Conservation (phyloP, 306 rosid genomes). For the Lupinus albus region DNA sequence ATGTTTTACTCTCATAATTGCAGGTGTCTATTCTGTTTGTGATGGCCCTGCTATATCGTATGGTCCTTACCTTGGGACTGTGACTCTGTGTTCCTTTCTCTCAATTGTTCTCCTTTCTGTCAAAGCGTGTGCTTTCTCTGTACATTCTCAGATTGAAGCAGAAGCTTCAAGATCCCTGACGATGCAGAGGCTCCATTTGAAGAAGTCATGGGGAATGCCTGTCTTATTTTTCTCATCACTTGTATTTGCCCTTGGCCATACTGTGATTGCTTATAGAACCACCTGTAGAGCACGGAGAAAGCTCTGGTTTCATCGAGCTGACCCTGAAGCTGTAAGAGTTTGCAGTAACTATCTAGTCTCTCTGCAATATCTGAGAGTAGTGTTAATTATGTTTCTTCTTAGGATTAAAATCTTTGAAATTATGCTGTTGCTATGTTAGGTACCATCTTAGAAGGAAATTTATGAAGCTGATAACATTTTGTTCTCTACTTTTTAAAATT, state of each 20-base stretch:
- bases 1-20: conserved; percentile 24
- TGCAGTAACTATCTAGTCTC: background rate
- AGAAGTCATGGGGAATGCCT: conserved; percentile 99
- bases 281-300: conserved; percentile 96
- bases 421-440: conserved; percentile 19
- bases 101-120: conserved; percentile 83
- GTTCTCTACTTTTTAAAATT: no score
- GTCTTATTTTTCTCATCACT: conserved; percentile 88
- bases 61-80: conserved; percentile 98
- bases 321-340: conserved; percentile 82
- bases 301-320: conserved; percentile 83
- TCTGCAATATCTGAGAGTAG: background rate
- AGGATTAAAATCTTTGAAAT: conserved; percentile 21
- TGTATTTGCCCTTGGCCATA: conserved; percentile 94
- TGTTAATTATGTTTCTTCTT: conserved; percentile 16
- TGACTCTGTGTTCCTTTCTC: conserved; percentile 70
- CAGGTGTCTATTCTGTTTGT: conserved; percentile 92
- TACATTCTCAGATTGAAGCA: conserved; percentile 82
- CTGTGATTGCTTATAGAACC: conserved; percentile 92
- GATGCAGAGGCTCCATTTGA: conserved; percentile 77
- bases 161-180: conserved; percentile 78
- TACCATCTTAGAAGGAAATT: conserved; percentile 1
- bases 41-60: conserved; percentile 88
- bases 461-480: conserved; percentile 2
- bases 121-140: conserved; percentile 84